These are phyloP conservation scores for Podaxis sp. DNA, from an alignment of 768 basidiomycete genomes.

Conservation along the genomic window DNA sequence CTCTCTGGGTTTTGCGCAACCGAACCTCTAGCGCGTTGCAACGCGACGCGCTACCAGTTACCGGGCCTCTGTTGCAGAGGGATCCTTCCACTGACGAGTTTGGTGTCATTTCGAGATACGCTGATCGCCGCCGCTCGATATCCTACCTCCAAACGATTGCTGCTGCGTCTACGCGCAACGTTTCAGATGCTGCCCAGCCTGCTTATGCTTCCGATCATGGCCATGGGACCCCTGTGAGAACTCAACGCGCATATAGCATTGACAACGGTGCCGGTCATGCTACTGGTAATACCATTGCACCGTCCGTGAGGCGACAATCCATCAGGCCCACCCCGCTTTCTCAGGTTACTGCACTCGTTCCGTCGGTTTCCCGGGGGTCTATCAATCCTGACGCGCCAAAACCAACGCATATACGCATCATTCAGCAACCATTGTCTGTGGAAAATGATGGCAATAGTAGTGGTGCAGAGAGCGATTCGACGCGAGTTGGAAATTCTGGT, in stretches of 20 bases:
- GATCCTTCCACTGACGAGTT: conserved; percentile 7
- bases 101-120: not conserved
- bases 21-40: conserved; percentile 49
- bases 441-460: conserved; percentile 13
- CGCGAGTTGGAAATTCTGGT: conserved; percentile 8
- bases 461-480: conserved; percentile 19
- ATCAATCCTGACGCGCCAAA: not conserved
- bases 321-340: conserved; percentile 12
- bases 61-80: not conserved
- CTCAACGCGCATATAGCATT: conserved; percentile 4
- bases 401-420: not conserved
- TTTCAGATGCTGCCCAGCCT: not conserved
- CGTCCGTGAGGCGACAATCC: conserved; percentile 1
- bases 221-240: not conserved
- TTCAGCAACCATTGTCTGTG: not conserved
- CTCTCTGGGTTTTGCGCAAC: conserved; percentile 63
- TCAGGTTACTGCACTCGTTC: conserved; percentile 3
- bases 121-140: conserved; percentile 12
- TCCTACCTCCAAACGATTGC: conserved; percentile 10
- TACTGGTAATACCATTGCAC: not conserved
- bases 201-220: conserved; percentile 13
- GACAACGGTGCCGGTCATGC: not conserved
- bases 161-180: not conserved
- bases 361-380: conserved; percentile 5
- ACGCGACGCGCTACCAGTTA: conserved; percentile 13